Conservation (phyloP, 23 red algal genomes). For the Rhodosorus marinus region DNA sequence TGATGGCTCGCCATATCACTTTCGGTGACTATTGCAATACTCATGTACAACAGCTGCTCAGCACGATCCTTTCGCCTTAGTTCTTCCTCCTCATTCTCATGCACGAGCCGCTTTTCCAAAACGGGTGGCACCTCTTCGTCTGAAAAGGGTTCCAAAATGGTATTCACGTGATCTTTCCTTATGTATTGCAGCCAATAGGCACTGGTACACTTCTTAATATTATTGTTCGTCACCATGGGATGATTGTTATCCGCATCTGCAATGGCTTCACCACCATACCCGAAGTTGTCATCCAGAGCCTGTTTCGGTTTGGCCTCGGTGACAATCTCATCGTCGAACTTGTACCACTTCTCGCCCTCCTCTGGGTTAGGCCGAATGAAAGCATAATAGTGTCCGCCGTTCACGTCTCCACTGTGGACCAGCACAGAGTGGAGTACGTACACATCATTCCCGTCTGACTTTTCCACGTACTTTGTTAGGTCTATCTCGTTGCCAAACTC, state of each 20-base stretch:
- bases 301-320: constrained; percentile 18
- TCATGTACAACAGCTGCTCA: constrained; percentile 83
- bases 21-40: constrained; percentile 31
- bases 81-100: constrained; percentile 70
- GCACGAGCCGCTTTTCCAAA: constrained; percentile 36
- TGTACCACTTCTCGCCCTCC: constrained; percentile 47
- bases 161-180: constrained; percentile 23
- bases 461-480: constrained; percentile 43
- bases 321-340: constrained; percentile 95
- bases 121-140: constrained; percentile 45
- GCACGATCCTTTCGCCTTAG: constrained; percentile 25
- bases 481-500: constrained; percentile 70
- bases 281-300: constrained; percentile 95
- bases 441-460: constrained; percentile 4
- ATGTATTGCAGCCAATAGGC: constrained; percentile 99
- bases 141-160: constrained; percentile 13
- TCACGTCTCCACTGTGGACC: constrained; percentile 94
- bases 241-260: constrained; percentile 2
- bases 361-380: constrained; percentile 52
- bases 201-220: constrained; percentile 30
- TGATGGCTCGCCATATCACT: constrained; percentile 26
- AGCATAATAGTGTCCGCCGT: constrained; percentile 87
- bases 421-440: constrained; percentile 91
- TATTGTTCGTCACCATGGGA: background rate
- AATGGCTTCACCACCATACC: constrained; percentile 30